phyloP scores from a whole-genome alignment of 202 grass and related monocot genomes.

The Digitaria exilis region DNA sequence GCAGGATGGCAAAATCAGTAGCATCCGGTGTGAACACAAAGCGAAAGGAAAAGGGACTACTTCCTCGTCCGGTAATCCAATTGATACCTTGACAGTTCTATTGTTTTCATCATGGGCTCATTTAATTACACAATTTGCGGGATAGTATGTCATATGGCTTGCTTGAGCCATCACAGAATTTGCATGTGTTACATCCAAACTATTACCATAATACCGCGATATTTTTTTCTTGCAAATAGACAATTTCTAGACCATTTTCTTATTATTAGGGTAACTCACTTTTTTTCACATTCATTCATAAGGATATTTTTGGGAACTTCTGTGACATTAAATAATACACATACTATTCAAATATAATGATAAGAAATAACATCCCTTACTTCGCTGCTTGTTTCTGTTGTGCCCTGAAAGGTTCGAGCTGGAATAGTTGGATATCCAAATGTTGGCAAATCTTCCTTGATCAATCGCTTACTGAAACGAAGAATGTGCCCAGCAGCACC shows the following conservation, averaged over 20 bases:
- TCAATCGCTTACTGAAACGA: slow-evolving; percentile 92
- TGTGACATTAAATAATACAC: neutral
- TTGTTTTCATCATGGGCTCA: neutral
- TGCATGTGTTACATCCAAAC: neutral
- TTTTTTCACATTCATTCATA: slow-evolving; percentile 11
- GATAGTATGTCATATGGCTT: slow-evolving; percentile 4
- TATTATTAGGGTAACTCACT: slow-evolving; percentile 15
- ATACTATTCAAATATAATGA: slow-evolving; percentile 18
- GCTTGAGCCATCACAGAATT: slow-evolving; percentile 4
- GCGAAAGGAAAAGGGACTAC: slow-evolving; percentile 89
- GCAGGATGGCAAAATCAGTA: slow-evolving; percentile 89
- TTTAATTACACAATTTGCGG: slow-evolving; percentile 26
- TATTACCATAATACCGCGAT: neutral
- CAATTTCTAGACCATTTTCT: neutral
- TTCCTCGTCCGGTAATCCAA: slow-evolving; percentile 80
- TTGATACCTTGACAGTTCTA: slow-evolving; percentile 39
- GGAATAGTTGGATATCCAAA: slow-evolving; percentile 99
- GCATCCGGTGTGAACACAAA: slow-evolving; percentile 79
- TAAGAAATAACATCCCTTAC: slow-evolving; percentile 18
- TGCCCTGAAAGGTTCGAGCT: slow-evolving; percentile 69
- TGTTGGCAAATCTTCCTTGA: slow-evolving; percentile 95
- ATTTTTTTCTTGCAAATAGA: slow-evolving; percentile 8
- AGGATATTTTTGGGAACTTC: neutral
- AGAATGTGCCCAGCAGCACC: slow-evolving; percentile 97
- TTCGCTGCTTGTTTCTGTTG: slow-evolving; percentile 25